Base-by-base conservation (phyloP, 2,329 filamentous ascomycete genomes). In the Trichoderma sp. region DNA sequence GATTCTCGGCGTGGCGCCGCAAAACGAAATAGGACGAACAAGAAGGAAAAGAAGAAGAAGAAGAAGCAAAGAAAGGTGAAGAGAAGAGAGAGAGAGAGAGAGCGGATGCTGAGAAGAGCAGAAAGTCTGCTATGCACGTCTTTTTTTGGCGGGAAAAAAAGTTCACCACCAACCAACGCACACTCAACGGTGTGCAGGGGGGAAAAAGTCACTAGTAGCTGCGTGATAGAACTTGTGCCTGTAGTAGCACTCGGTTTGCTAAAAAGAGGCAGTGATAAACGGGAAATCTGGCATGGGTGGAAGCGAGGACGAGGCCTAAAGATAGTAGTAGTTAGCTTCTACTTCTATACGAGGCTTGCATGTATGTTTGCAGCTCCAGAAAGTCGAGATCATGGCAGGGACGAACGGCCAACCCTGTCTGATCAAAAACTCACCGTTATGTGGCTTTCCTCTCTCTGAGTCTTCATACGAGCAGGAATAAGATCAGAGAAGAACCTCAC, bases 161-260 rank as follows among this genome's bases (percentile, higher is more conserved):
- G 30, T 30, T 28, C 55, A 21, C 41, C 34, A 44, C 41, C 34
- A 44, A 43, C 55, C 43, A 58, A 57, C 45, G 57, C 45, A 41
- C 45, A 50, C 30, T 39, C 34, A 39, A 39, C 34, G 12, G 34
- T 10, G 34, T 9, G 34, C 34, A 14, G 34, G 10, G 10, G 10
- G 12, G 7, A 39, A 39, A 39, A 52, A 52, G 21, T 24, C 21
- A 30, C n/a, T n/a, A 52, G n/a, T 52, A 52, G 48, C 19, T 30
- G 48, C 26, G 26, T 52, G 48, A 52, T 30, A 51, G 30, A 10
- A 39, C 10, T 10, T 39, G 34, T 39, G 34, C 34, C 12, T 9
- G 34, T 12, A 39, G 34, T 39, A 10, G 34, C 34, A 12, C 34
- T 39, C 34, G 34, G 34, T 2, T 39, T 39, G 34, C 34, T 39